Conservation (phyloP, 495 filamentous ascomycete genomes). For the Aspergillus haitiensis region DNA sequence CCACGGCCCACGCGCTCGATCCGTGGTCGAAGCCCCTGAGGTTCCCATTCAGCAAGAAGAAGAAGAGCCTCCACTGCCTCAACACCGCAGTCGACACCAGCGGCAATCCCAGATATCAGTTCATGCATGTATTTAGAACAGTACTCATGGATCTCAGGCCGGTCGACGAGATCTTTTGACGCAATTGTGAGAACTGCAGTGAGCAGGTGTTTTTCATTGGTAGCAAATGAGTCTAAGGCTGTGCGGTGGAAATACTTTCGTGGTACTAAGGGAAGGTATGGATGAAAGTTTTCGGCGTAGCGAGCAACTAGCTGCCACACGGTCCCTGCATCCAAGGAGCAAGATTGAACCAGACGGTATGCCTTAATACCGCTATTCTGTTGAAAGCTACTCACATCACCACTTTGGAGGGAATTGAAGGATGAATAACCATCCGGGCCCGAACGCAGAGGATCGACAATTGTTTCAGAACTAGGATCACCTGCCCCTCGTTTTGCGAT, state of each 20-base stretch:
- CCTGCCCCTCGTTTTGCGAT: slow-evolving; percentile 39
- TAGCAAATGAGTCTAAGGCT: slow-evolving; percentile 50
- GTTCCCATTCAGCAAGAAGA: slow-evolving; percentile 64
- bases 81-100: slow-evolving; percentile 59
- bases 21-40: slow-evolving; percentile 53
- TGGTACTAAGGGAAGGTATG: slow-evolving; percentile 62
- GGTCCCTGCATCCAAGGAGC: slow-evolving; percentile 46
- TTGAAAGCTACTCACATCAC: slow-evolving; percentile 33
- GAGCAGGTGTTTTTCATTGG: slow-evolving; percentile 58
- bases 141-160: slow-evolving; percentile 56
- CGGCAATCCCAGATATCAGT: slow-evolving; percentile 59
- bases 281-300: slow-evolving; percentile 59
- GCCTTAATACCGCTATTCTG: slow-evolving; percentile 40
- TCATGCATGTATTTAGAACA: slow-evolving; percentile 65
- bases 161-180: slow-evolving; percentile 59
- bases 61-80: slow-evolving; percentile 65
- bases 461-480: slow-evolving; percentile 23
- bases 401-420: slow-evolving; percentile 33
- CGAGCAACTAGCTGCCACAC: slow-evolving; percentile 54
- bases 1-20: slow-evolving; percentile 59
- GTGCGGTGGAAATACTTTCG: slow-evolving; percentile 52
- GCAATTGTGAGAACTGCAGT: slow-evolving; percentile 64
- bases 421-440: slow-evolving; percentile 29
- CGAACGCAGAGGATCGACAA: slow-evolving; percentile 25
- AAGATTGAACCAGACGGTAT: slow-evolving; percentile 53